Conservation (phyloP, 306 rosid species). For the Cicer bijugum region DNA sequence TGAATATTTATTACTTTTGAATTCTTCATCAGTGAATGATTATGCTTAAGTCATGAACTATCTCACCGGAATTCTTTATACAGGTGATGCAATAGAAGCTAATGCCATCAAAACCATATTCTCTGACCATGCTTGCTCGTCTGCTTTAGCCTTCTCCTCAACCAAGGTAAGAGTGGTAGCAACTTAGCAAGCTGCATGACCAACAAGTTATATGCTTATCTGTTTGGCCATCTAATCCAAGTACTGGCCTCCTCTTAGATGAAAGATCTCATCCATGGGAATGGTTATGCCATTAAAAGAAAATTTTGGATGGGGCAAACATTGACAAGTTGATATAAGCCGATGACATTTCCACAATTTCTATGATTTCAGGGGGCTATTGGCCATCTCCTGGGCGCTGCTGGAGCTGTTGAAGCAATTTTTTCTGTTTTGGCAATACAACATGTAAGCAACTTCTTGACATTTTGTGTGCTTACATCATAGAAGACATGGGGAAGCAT, state of each 20-base stretch:
- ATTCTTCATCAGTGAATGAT: constrained; percentile 18
- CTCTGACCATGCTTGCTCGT: constrained; percentile 57
- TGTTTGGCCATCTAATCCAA: constrained; percentile 11
- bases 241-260: constrained; percentile 11
- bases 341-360: background rate
- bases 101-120: constrained; percentile 80
- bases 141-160: constrained; percentile 82
- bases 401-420: constrained; percentile 98
- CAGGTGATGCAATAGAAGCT: constrained; percentile 88
- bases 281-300: constrained; percentile 20
- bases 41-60: constrained; percentile 22
- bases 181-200: constrained; percentile 36
- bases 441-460: constrained; percentile 53
- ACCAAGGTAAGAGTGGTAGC: constrained; percentile 72
- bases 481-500: constrained; percentile 23
- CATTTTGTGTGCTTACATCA: background rate
- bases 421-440: constrained; percentile 78
- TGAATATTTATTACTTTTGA: constrained; percentile 34
- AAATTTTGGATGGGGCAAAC: constrained; percentile 31
- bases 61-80: constrained; percentile 34
- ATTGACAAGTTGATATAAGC: constrained; percentile 12
- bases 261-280: constrained; percentile 26
- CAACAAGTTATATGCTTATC: constrained; percentile 29
- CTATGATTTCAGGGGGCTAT: constrained; percentile 73
- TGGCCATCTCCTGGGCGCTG: constrained; percentile 96